These are phyloP conservation scores for Emericellopsis cladophorae DNA, from an alignment of 2,329 filamentous ascomycete genomes.

Conservation along the genomic window DNA sequence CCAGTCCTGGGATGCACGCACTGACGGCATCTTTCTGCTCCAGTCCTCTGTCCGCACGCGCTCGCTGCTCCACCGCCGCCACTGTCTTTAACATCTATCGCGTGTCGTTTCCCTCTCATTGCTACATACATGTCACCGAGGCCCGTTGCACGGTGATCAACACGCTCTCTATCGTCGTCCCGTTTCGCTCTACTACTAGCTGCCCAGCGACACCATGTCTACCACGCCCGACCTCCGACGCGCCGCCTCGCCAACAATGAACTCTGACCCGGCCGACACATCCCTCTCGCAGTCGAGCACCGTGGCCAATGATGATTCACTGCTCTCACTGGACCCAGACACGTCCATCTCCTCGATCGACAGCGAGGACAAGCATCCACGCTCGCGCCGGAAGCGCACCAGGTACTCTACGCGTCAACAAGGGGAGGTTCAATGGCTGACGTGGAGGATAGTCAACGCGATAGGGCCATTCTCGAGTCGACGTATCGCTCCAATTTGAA, in stretches of 20 bases:
- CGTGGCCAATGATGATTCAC: neutral
- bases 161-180: neutral
- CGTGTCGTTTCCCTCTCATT: neutral
- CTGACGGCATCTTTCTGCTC: neutral
- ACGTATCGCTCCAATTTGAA: constrained; percentile 80
- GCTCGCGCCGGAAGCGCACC: constrained; percentile 50
- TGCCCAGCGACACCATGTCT: neutral
- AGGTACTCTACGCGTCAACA: constrained; percentile 33
- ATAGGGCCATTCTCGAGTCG: constrained; percentile 77
- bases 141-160: neutral
- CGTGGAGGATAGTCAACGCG: constrained; percentile 53
- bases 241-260: neutral
- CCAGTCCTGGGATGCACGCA: neutral
- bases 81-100: too few species aligned
- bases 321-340: neutral
- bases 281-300: neutral
- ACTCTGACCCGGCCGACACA: neutral
- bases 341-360: constrained; percentile 1
- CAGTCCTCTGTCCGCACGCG: too few species aligned
- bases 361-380: constrained; percentile 33
- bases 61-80: too few species aligned
- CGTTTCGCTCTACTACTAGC: neutral
- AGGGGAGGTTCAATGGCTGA: neutral
- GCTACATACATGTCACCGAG: neutral
- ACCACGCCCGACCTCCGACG: neutral